Evolutionary conservation across 2,329 filamentous ascomycete genomes (phyloP).

Genomic region (Bipolaris sorokiniana): DNA sequence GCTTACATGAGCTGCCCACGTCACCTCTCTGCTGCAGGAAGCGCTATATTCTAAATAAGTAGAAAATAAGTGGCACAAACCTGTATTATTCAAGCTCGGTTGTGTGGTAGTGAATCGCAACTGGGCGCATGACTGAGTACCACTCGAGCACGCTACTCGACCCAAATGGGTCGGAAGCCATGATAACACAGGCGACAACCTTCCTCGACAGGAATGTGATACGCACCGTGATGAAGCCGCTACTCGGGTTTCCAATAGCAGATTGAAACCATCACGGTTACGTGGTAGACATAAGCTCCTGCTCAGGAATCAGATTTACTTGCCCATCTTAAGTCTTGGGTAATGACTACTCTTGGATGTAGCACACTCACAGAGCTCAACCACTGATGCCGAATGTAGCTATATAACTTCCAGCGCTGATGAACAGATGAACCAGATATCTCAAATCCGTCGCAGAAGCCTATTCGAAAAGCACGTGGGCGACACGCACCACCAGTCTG

Average conservation of each 20-base stretch:
- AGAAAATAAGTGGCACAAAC: not conserved
- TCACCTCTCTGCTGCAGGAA: not conserved
- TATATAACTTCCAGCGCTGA: constrained; percentile 33
- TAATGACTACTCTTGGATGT: no score
- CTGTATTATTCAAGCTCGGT: not conserved
- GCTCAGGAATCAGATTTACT: not conserved
- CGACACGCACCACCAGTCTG: constrained; percentile 60
- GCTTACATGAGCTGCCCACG: no score
- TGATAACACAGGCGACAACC: not conserved
- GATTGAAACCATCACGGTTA: not conserved
- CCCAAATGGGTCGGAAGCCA: not conserved
- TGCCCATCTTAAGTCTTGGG: no score
- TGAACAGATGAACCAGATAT: constrained; percentile 47
- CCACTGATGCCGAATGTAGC: constrained; percentile 46
- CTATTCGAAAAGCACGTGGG: constrained; percentile 53
- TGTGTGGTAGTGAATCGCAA: not conserved
- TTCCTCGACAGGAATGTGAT: not conserved
- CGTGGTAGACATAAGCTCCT: not conserved
- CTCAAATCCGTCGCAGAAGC: constrained; percentile 49
- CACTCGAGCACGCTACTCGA: not conserved
- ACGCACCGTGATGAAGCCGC: not conserved
- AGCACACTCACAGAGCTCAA: constrained; percentile 47
- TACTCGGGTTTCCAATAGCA: not conserved
- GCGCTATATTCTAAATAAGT: not conserved
- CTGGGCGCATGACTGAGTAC: not conserved